Evolutionary conservation across 1,284 basidiomycete genomes (phyloP).

Genomic region (Trichosporon sp.): DNA sequence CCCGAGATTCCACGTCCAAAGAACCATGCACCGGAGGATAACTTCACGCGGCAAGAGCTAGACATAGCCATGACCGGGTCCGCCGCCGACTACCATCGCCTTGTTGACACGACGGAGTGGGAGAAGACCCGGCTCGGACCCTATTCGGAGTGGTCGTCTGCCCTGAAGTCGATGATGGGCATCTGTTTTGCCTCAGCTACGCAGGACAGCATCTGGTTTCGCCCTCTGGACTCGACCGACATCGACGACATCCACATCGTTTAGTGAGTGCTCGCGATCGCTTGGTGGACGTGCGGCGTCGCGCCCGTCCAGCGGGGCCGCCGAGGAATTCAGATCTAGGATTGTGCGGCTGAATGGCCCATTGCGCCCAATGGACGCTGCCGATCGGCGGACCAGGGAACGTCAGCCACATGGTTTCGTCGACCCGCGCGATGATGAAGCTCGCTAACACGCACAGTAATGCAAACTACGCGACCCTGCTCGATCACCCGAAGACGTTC

Average conservation of each 20-base stretch:
- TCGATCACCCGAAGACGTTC: constrained; percentile 41
- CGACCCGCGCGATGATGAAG: neutral
- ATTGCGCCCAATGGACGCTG: neutral
- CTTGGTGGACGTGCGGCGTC: neutral
- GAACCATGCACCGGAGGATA: constrained; percentile 10
- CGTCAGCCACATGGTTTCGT: neutral
- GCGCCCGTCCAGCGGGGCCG: too few species aligned
- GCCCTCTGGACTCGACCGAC: constrained; percentile 24
- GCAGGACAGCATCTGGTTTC: constrained; percentile 37
- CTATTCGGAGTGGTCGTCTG: constrained; percentile 32
- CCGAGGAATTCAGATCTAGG: too few species aligned
- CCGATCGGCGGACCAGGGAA: neutral
- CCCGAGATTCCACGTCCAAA: neutral
- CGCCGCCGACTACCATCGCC: constrained; percentile 6
- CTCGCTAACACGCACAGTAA: constrained; percentile 35
- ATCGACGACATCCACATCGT: constrained; percentile 43
- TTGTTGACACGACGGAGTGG: constrained; percentile 12
- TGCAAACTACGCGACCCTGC: constrained; percentile 36
- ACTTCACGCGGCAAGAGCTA: constrained; percentile 17
- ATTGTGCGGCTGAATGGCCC: neutral
- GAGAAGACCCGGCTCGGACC: constrained; percentile 7
- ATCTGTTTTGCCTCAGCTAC: constrained; percentile 32
- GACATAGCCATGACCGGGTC: constrained; percentile 1
- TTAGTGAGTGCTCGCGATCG: constrained; percentile 30
- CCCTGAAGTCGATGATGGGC: constrained; percentile 40